phyloP scores from a whole-genome alignment of 805 yeast species.

The Candida glaebosa region DNA sequence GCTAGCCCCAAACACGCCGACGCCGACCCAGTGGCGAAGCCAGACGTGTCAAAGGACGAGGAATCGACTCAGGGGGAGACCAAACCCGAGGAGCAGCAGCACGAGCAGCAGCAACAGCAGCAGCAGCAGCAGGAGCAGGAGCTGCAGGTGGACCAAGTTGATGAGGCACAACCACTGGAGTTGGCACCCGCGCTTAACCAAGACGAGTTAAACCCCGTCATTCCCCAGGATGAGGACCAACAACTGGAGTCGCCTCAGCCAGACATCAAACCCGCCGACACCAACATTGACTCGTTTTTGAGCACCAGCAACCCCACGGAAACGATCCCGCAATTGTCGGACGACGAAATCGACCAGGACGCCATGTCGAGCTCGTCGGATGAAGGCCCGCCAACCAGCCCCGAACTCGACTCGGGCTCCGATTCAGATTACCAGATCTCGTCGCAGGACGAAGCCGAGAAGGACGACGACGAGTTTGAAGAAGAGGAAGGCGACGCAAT shows the following conservation, averaged over 20 bases:
- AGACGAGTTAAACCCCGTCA: neutral
- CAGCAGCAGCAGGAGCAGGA: too few relatives aligned
- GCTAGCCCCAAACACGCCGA: too few relatives aligned
- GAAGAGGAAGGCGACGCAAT: conserved; percentile 45
- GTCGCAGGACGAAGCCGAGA: conserved; percentile 63
- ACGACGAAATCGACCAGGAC: conserved; percentile 25
- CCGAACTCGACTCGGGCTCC: conserved; percentile 15
- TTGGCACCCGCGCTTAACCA: too few relatives aligned
- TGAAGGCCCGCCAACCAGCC: conserved; percentile 7
- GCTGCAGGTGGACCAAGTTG: too few relatives aligned
- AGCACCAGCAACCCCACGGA: neutral
- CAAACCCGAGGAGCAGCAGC: too few relatives aligned
- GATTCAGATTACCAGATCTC: conserved; percentile 11
- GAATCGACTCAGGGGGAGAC: too few relatives aligned
- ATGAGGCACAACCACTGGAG: too few relatives aligned
- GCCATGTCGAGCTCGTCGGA: conserved; percentile 12
- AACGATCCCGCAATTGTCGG: conserved; percentile 18
- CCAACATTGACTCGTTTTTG: neutral
- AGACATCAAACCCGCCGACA: neutral
- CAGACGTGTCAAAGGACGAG: too few relatives aligned
- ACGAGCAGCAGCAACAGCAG: too few relatives aligned
- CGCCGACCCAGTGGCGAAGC: too few relatives aligned
- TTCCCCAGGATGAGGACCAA: neutral
- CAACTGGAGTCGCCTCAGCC: neutral
- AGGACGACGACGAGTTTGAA: conserved; percentile 17